These are phyloP conservation scores for Coniosporium tulheliwenetii DNA, from an alignment of 2,329 filamentous ascomycete genomes.

Conservation along the genomic window DNA sequence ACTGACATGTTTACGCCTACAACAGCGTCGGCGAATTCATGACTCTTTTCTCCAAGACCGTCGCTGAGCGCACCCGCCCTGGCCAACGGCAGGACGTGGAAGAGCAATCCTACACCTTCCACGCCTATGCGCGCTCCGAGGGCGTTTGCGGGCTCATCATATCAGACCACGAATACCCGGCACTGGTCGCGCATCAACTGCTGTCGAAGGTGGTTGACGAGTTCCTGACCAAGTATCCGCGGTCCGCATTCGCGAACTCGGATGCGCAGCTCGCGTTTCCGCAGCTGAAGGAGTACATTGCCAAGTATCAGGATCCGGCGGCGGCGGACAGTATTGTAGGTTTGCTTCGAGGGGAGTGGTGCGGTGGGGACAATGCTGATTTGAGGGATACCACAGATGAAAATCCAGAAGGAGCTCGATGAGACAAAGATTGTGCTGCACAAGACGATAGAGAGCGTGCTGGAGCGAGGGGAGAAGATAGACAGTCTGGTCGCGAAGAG, in stretches of 20 bases:
- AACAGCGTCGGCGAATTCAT: conserved; percentile 51
- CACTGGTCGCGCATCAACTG: conserved; percentile 68
- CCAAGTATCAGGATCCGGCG: conserved; percentile 70
- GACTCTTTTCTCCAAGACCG: conserved; percentile 71
- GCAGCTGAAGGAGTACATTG: conserved; percentile 63
- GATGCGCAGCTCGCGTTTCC: conserved; percentile 44
- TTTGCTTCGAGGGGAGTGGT: no score
- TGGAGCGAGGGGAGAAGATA: conserved; percentile 93
- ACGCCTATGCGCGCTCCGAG: conserved; percentile 28
- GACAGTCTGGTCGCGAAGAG: conserved; percentile 89
- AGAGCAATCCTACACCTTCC: conserved; percentile 57
- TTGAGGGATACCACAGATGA: conserved; percentile 31
- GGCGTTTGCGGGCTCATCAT: conserved; percentile 32
- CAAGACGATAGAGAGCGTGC: conserved; percentile 81
- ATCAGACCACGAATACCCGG: conserved; percentile 38
- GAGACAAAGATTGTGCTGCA: conserved; percentile 96
- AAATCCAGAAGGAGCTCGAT: conserved; percentile 92
- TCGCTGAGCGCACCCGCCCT: conserved; percentile 71
- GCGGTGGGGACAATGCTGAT: conserved; percentile 11
- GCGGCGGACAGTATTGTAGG: conserved; percentile 66
- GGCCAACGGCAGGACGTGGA: conserved; percentile 76
- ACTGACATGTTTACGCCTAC: not conserved
- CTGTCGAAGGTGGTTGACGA: conserved; percentile 79
- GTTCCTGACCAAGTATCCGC: conserved; percentile 63
- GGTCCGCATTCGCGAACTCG: conserved; percentile 45